Conservation (phyloP, 106 monocot species). For the Apostasia ramifera region DNA sequence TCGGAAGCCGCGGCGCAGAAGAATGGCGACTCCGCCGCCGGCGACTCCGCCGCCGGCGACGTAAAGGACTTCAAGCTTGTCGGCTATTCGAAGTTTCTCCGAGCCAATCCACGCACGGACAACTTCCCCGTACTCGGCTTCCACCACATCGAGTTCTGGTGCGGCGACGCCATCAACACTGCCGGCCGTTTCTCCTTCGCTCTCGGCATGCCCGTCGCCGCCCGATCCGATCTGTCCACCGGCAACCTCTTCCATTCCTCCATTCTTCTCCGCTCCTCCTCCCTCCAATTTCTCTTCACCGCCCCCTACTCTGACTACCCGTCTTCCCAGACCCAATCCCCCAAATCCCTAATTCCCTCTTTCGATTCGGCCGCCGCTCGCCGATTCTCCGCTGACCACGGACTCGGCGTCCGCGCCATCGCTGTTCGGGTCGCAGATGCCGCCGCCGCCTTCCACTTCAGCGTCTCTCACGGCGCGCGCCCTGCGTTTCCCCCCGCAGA, state of each 20-base stretch:
- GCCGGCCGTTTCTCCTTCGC: conserved; percentile 81
- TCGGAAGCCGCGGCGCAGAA: background rate
- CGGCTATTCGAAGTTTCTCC: conserved; percentile 61
- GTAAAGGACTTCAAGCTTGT: conserved; percentile 46
- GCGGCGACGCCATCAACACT: conserved; percentile 59
- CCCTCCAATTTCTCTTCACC: conserved; percentile 72
- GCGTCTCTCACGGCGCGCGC: conserved; percentile 60
- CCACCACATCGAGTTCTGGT: conserved; percentile 98
- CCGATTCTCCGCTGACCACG: conserved; percentile 50
- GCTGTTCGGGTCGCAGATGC: conserved; percentile 67
- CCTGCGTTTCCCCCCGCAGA: conserved; percentile 50
- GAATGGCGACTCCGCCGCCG: background rate
- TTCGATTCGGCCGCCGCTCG: conserved; percentile 32
- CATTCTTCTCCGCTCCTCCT: conserved; percentile 49
- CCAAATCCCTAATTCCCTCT: conserved; percentile 51
- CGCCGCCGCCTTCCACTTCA: conserved; percentile 33
- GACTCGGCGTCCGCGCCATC: conserved; percentile 80
- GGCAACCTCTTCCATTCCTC: conserved; percentile 70
- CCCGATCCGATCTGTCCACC: conserved; percentile 78
- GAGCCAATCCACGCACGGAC: conserved; percentile 61
- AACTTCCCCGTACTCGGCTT: conserved; percentile 56
- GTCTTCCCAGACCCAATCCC: background rate
- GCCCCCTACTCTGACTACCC: conserved; percentile 31
- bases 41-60: background rate
- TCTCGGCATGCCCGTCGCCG: conserved; percentile 61